These are phyloP conservation scores for Lecanicillium sp. DNA, from an alignment of 2,329 filamentous ascomycete genomes.

Conservation along the genomic window DNA sequence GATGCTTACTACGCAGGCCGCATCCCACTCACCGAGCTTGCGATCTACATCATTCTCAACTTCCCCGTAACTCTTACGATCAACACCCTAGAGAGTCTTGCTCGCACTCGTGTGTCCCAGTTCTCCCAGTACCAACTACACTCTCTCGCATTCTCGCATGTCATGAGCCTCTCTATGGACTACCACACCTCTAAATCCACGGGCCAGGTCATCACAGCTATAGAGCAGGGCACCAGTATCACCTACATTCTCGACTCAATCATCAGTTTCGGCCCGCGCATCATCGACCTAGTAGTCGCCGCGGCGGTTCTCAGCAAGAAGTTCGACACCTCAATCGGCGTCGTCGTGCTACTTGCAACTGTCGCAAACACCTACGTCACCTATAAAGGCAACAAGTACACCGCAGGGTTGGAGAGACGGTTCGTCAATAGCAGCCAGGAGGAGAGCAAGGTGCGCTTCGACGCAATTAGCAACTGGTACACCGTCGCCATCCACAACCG, in stretches of 20 bases:
- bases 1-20: background rate
- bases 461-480: slow-evolving; percentile 37
- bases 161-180: slow-evolving; percentile 62
- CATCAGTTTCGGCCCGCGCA: slow-evolving; percentile 52
- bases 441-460: slow-evolving; percentile 18
- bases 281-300: slow-evolving; percentile 54
- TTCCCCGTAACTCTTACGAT: slow-evolving; percentile 13
- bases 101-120: slow-evolving; percentile 21
- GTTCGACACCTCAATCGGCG: slow-evolving; percentile 33
- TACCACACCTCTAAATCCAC: slow-evolving; percentile 60
- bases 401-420: slow-evolving; percentile 13
- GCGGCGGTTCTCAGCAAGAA: slow-evolving; percentile 53
- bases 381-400: slow-evolving; percentile 15
- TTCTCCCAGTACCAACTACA: slow-evolving; percentile 45
- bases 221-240: slow-evolving; percentile 55
- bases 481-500: slow-evolving; percentile 41
- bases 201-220: slow-evolving; percentile 54
- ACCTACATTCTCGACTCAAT: slow-evolving; percentile 51
- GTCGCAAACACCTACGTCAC: slow-evolving; percentile 17
- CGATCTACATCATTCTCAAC: slow-evolving; percentile 15
- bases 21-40: slow-evolving; percentile 13
- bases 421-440: slow-evolving; percentile 15
- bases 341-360: slow-evolving; percentile 19
- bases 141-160: slow-evolving; percentile 50
- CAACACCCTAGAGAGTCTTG: slow-evolving; percentile 14